Base-by-base conservation (phyloP, 176 grass and related monocot species). In the Miscanthus lutarioriparius region DNA sequence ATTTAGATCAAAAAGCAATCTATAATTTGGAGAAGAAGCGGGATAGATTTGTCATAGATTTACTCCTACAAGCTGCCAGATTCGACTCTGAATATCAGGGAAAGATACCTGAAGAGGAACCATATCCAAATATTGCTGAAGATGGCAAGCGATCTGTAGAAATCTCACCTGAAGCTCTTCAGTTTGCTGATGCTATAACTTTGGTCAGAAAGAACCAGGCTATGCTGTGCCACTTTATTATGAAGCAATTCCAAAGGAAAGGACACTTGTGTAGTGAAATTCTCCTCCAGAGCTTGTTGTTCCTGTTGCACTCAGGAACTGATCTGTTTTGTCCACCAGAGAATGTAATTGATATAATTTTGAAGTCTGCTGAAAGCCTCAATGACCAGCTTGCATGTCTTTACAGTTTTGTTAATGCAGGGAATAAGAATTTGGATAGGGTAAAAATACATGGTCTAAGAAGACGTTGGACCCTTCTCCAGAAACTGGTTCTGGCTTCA, bases 201-300 rank as follows among this genome's bases (percentile, higher is more conserved):
- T 89, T 98, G 80, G 92, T 98, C n/a, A 88, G 96, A 86, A 91
- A 92, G 87, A 95, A 95, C 73, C 96, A 98, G 49, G 79, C 79
- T 87, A 86, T 92, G 85, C 85, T 98, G 67, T 93, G 85, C 73
- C 82, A 79, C n/a, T 98, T 98, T 62, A 86, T 98, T 74, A 67
- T 89, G 53, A 90, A 84, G 68, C 92, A 93, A 75, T 93, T 98
- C 72, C 76, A 71, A 91, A 91, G 89, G 75, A 88, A 92, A 79
- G 84, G 87, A 12, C 87, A 90, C 49, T 87, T 65, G 26, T 80
- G 87, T 67, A 87, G 89, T 88, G 92, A 98, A 91, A 90, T 93
- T 76, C 96, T 95, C 73, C 81, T 98, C 33, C 92, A 92, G 76
- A 91, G 91, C 83, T 86, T 98, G 63, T 82, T 98, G 71, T 98